Evolutionary conservation across 768 basidiomycete species (phyloP).

Genomic region (Cyclocybe cylindracea): DNA sequence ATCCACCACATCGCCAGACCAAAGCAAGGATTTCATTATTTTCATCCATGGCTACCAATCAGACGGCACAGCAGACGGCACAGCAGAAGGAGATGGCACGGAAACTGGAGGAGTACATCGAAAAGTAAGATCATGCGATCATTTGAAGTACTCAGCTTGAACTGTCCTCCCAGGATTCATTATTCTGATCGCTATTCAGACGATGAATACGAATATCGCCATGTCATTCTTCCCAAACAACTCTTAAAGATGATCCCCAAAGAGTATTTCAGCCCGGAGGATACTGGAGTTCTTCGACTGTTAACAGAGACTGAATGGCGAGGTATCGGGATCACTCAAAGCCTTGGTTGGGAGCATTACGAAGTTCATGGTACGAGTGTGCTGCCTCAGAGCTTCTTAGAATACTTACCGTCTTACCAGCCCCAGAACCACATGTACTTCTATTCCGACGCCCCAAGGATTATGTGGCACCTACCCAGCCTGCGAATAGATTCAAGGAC

Average conservation of each 20-base stretch:
- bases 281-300: constrained; percentile 76
- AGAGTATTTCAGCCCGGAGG: constrained; percentile 74
- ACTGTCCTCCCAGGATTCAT: constrained; percentile 61
- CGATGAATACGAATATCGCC: constrained; percentile 92
- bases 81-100: constrained; percentile 44
- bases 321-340: constrained; percentile 94
- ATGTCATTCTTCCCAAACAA: constrained; percentile 95
- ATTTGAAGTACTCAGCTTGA: constrained; percentile 9
- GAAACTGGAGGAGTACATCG: constrained; percentile 75
- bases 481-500: constrained; percentile 35
- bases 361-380: constrained; percentile 83
- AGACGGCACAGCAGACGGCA: constrained; percentile 28
- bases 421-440: constrained; percentile 91
- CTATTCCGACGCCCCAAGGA: constrained; percentile 86
- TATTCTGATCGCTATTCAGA: constrained; percentile 93
- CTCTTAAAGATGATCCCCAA: constrained; percentile 94
- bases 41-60: constrained; percentile 26
- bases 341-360: constrained; percentile 96
- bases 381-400: neutral
- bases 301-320: constrained; percentile 92
- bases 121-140: constrained; percentile 51
- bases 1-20: neutral
- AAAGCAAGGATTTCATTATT: constrained; percentile 1
- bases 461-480: constrained; percentile 56
- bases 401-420: constrained; percentile 34